Evolutionary conservation across 768 basidiomycete genomes (phyloP).

Genomic region (Plicaturopsis crispa): DNA sequence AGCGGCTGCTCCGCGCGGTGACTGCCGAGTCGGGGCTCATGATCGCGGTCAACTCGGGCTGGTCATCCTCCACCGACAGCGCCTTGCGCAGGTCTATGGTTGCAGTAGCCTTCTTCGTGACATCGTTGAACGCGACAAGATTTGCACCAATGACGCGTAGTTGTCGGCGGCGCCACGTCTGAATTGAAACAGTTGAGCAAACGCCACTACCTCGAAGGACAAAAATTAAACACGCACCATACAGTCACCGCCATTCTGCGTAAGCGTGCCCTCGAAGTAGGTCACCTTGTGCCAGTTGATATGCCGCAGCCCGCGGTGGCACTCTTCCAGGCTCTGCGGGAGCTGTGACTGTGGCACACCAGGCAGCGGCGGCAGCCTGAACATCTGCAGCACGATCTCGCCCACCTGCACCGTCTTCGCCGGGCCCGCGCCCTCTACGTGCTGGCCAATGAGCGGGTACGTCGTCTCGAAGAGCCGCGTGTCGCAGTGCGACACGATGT

Average conservation of each 20-base stretch:
- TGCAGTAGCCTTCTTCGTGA: conserved; percentile 83
- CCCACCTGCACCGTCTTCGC: conserved; percentile 70
- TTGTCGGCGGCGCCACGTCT: conserved; percentile 81
- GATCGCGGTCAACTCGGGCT: conserved; percentile 42
- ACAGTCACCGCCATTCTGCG: conserved; percentile 92
- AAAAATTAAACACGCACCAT: conserved; percentile 43
- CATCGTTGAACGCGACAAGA: conserved; percentile 85
- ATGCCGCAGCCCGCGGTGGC: conserved; percentile 78
- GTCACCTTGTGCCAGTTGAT: conserved; percentile 93
- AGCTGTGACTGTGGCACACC: conserved; percentile 70
- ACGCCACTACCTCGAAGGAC: background rate
- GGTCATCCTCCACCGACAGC: conserved; percentile 67
- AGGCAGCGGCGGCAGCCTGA: conserved; percentile 84
- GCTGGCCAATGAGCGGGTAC: conserved; percentile 76
- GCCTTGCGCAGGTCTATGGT: conserved; percentile 91
- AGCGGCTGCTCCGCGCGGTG: conserved; percentile 27
- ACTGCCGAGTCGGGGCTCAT: conserved; percentile 35
- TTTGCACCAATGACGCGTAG: conserved; percentile 82
- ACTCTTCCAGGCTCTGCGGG: conserved; percentile 91
- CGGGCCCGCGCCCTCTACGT: conserved; percentile 41
- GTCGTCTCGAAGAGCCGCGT: conserved; percentile 78
- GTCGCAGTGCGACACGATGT: conserved; percentile 77
- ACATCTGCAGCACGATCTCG: conserved; percentile 84
- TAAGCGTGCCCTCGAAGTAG: conserved; percentile 88
- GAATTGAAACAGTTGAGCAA: conserved; percentile 6